These are phyloP conservation scores for Huntiella abstrusa DNA, from an alignment of 2,329 filamentous ascomycete genomes.

Conservation along the genomic window DNA sequence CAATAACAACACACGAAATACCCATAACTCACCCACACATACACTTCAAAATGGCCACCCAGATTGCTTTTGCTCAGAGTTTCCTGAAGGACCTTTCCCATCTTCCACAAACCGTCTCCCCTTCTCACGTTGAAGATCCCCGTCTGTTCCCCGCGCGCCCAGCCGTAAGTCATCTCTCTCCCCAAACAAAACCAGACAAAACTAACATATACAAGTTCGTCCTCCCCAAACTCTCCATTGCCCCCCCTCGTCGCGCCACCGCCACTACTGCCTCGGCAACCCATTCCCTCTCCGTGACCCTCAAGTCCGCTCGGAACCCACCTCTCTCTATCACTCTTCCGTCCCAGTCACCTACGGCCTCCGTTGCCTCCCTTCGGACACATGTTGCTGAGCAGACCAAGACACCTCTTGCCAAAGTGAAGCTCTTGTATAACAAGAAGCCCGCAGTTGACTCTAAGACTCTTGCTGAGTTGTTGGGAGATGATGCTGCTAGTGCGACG, in stretches of 20 bases:
- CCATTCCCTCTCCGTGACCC: slow-evolving; percentile 35
- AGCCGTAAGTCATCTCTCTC: slow-evolving; percentile 35
- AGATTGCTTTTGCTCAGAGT: slow-evolving; percentile 64
- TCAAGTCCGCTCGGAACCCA: slow-evolving; percentile 64
- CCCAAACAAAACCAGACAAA: slow-evolving; percentile 2
- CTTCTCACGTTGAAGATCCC: slow-evolving; percentile 79
- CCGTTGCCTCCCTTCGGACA: slow-evolving; percentile 60
- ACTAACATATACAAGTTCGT: slow-evolving; percentile 5
- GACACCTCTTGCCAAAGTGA: slow-evolving; percentile 59
- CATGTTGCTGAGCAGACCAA: slow-evolving; percentile 43
- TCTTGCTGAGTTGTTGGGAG: slow-evolving; percentile 49
- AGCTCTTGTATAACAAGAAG: slow-evolving; percentile 74
- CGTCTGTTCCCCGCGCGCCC: slow-evolving; percentile 56
- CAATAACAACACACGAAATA: not conserved
- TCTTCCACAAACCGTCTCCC: slow-evolving; percentile 60
- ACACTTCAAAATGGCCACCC: slow-evolving; percentile 24
- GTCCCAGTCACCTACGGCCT: slow-evolving; percentile 46
- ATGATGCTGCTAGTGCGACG: slow-evolving; percentile 20
- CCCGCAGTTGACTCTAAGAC: slow-evolving; percentile 62
- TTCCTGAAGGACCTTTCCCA: slow-evolving; percentile 69
- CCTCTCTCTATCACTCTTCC: slow-evolving; percentile 48
- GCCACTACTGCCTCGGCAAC: slow-evolving; percentile 11
- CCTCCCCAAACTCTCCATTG: not conserved
- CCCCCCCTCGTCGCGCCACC: too few species aligned
- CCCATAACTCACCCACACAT: not conserved